Evolutionary conservation across 257 asterid species (phyloP), one percentile per base, ranked within the genome.

Genomic region (Salvia hispanica): DNA sequence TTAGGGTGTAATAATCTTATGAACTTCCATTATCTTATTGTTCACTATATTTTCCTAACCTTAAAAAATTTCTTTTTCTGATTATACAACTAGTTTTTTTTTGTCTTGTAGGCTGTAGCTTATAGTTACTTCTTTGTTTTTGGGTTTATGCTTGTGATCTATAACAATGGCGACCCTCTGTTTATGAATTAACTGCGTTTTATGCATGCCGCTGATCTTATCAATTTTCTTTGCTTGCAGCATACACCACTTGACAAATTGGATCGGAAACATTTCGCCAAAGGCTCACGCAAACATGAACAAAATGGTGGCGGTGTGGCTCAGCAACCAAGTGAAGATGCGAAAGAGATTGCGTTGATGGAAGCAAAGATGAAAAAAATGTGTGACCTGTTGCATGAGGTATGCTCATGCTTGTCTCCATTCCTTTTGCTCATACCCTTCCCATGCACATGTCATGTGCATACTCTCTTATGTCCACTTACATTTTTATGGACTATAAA

Each of bases 381-480:
- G 40, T 94, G 99, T 74, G 93, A 87, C 69, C 81, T 91, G 67
- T 72, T 94, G 84, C 73, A 77, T 65, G 99, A 94, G 84, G 99
- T 93, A 61, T 40, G 75, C 54, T 61, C 43, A 57, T 67, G 43
- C 37, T 33, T 76, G 70, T 50, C 15, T 53, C 28, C 53, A 59
- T 31, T 54, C 33, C 66, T n/a, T 25, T 25, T 12, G 7, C 52
- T 39, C n/a, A 21, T 8, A 12, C 54, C 31, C 31, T 39, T 16
- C 61, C 18, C 52, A 58, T 33, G 48, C 11, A 21, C 7, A 34
- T 48, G 67, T 21, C 57, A 51, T 13, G 8, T 53, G 9, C 43
- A 59, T 34, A 11, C 36, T 11, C 31, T 25, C 44, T 44, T 55
- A 16, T 47, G 40, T 16, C 54, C 39, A 14, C 63, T 13, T 54